phyloP scores from a whole-genome alignment of 805 yeast genomes.

The Cyberlindnera petersonii region DNA sequence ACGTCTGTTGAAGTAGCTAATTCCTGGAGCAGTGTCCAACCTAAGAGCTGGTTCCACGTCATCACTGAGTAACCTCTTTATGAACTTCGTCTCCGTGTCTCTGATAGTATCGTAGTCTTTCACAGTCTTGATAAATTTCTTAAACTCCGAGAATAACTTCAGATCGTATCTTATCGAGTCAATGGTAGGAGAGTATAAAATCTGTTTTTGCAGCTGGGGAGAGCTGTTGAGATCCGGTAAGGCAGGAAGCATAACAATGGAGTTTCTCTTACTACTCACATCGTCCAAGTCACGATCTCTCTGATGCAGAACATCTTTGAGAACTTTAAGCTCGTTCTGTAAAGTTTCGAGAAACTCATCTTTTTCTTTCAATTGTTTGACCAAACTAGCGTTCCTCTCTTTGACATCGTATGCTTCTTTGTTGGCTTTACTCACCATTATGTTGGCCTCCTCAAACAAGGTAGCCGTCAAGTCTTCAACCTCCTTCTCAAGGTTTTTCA shows the following conservation, averaged over 20 bases:
- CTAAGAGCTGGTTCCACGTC: slow-evolving; percentile 76
- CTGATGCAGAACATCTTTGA: slow-evolving; percentile 56
- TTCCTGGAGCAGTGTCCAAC: slow-evolving; percentile 59
- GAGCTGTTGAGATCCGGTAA: slow-evolving; percentile 1
- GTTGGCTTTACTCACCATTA: slow-evolving; percentile 78
- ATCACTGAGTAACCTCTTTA: slow-evolving; percentile 61
- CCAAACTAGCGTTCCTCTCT: slow-evolving; percentile 52
- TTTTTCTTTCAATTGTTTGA: slow-evolving; percentile 58
- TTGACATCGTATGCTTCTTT: slow-evolving; percentile 58
- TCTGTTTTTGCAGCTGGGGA: slow-evolving; percentile 25
- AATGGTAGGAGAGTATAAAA: slow-evolving; percentile 39
- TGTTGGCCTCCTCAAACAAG: slow-evolving; percentile 78
- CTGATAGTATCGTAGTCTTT: slow-evolving; percentile 33
- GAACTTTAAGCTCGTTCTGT: slow-evolving; percentile 61
- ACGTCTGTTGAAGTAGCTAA: slow-evolving; percentile 59
- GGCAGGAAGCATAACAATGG: slow-evolving; percentile 3
- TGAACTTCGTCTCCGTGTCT: slow-evolving; percentile 46
- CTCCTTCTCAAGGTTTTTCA: slow-evolving; percentile 58
- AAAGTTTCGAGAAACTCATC: slow-evolving; percentile 62
- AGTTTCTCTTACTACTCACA: slow-evolving; percentile 15
- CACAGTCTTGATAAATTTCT: slow-evolving; percentile 35
- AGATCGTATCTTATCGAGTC: slow-evolving; percentile 41
- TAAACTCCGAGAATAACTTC: slow-evolving; percentile 34
- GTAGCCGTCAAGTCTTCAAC: slow-evolving; percentile 78
- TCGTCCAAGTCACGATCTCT: slow-evolving; percentile 34